These are phyloP conservation scores for Barbatosphaeria neglecta DNA, from an alignment of 495 filamentous ascomycete species.

Conservation along the genomic window DNA sequence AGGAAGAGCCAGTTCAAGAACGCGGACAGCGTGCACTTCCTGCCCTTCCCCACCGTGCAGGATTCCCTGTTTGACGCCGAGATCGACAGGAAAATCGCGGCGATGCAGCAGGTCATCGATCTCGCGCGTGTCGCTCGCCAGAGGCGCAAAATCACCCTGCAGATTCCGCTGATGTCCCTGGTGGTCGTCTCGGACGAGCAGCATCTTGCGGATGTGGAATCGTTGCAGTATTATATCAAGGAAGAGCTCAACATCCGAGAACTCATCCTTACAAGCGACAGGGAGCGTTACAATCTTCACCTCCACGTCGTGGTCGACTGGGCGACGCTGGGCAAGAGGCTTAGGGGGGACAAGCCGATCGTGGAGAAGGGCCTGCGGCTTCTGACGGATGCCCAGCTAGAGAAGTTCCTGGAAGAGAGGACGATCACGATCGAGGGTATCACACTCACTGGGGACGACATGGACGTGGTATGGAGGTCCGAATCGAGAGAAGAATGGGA, in stretches of 20 bases:
- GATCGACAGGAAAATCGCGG: constrained; percentile 72
- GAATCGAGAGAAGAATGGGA: constrained; percentile 45
- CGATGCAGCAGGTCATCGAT: constrained; percentile 96
- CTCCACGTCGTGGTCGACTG: constrained; percentile 85
- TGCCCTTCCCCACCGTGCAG: constrained; percentile 77
- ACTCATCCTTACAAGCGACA: constrained; percentile 74
- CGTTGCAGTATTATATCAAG: constrained; percentile 70
- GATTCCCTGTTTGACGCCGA: constrained; percentile 78
- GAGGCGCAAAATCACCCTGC: constrained; percentile 69
- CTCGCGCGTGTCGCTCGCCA: constrained; percentile 77
- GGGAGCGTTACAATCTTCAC: constrained; percentile 81
- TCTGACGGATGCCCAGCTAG: constrained; percentile 68
- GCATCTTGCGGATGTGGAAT: constrained; percentile 78
- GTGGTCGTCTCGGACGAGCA: constrained; percentile 80
- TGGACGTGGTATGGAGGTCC: constrained; percentile 59
- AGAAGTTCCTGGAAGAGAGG: constrained; percentile 27
- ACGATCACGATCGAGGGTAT: constrained; percentile 61
- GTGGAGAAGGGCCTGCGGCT: constrained; percentile 82
- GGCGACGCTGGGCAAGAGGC: constrained; percentile 89
- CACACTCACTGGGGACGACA: constrained; percentile 52
- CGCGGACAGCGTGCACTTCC: constrained; percentile 80
- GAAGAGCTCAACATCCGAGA: constrained; percentile 87
- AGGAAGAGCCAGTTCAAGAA: constrained; percentile 59
- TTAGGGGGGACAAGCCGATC: constrained; percentile 82
- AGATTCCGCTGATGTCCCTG: constrained; percentile 81